phyloP scores from a whole-genome alignment of 371 early-diverging fungal species.

The Mucor irregularis region DNA sequence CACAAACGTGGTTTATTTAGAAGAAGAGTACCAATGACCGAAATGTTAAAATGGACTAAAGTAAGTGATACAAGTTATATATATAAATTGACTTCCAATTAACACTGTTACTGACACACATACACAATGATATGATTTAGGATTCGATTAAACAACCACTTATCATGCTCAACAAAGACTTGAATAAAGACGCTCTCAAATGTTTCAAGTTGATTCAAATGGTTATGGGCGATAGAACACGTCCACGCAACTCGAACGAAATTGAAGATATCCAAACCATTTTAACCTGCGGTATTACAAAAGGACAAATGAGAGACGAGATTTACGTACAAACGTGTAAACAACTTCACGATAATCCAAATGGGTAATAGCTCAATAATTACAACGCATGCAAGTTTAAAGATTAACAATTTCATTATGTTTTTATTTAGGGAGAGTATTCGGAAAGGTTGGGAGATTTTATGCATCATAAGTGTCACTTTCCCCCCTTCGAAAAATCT shows the following conservation, averaged over 20 bases:
- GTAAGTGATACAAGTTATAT: too few relatives aligned
- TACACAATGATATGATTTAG: slow-evolving; percentile 30
- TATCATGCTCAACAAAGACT: slow-evolving; percentile 73
- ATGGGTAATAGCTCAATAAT: slow-evolving; percentile 51
- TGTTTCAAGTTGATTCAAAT: slow-evolving; percentile 85
- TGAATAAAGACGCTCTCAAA: slow-evolving; percentile 82
- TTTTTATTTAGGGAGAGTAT: slow-evolving; percentile 58
- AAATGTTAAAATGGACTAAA: slow-evolving; percentile 84
- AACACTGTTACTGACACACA: slow-evolving; percentile 5
- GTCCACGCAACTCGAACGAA: slow-evolving; percentile 28
- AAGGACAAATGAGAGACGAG: slow-evolving; percentile 87
- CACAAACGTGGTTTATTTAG: slow-evolving; percentile 86
- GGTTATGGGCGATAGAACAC: slow-evolving; percentile 78
- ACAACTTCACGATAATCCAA: slow-evolving; percentile 84
- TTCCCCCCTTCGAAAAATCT: slow-evolving; percentile 94
- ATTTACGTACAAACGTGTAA: slow-evolving; percentile 94
- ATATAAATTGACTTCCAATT: not conserved
- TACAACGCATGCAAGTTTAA: not conserved
- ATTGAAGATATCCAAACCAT: slow-evolving; percentile 74
- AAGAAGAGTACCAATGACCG: slow-evolving; percentile 83
- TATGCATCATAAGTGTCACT: slow-evolving; percentile 76
- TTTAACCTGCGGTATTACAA: slow-evolving; percentile 74
- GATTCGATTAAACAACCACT: slow-evolving; percentile 80
- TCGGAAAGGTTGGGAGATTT: slow-evolving; percentile 85
- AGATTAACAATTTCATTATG: not conserved